Evolutionary conservation across 148 eudicot species (phyloP), one percentile per base, ranked within the genome.

Genomic region (Amaranthus palmeri): DNA sequence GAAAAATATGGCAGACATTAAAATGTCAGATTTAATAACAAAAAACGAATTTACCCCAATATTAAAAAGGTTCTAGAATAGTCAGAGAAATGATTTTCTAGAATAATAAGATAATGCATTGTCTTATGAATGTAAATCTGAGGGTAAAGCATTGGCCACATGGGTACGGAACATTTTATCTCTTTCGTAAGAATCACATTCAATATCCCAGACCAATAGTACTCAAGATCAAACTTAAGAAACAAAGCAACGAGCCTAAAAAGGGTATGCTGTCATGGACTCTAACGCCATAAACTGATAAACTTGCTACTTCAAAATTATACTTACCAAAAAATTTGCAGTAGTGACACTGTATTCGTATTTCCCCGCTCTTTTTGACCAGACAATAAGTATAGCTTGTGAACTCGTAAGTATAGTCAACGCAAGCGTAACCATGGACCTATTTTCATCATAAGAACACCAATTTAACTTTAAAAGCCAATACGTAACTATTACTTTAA

Each of bases 311-410:
- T 72, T 14, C 17, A 7, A 57, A 10, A 44, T 51, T 49, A 48
- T 44, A 10, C 88, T 92, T 80, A 95, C 99, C 99, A 90, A 74
- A 75, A 95, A 95, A 80, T 95, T 95, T 15, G 97, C 99, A 54
- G 99, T 95, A 1, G 99, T 95, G 54, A 95, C 99, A 76, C 97
- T 89, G 75, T 95, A 95, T 77, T 95, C 99, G 54, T 92, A 95
- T 69, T 88, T 95, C 68, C 99, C 99, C 70, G 99, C 99, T 85
- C 99, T 82, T 84, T 95, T 95, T 11, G 99, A 95, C 99, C 99
- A 95, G 56, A 92, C 96, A 72, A 95, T 95, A 52, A 95, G 92
- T 78, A 95, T 95, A 61, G 96, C 92, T 86, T 95, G 99, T 50
- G 99, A 95, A 72, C 99, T 95, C 42, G 99, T 95, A 48, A 95